These are phyloP conservation scores for Backusella mclennaniae DNA, from an alignment of 192 early-diverging fungal genomes.

Conservation along the genomic window DNA sequence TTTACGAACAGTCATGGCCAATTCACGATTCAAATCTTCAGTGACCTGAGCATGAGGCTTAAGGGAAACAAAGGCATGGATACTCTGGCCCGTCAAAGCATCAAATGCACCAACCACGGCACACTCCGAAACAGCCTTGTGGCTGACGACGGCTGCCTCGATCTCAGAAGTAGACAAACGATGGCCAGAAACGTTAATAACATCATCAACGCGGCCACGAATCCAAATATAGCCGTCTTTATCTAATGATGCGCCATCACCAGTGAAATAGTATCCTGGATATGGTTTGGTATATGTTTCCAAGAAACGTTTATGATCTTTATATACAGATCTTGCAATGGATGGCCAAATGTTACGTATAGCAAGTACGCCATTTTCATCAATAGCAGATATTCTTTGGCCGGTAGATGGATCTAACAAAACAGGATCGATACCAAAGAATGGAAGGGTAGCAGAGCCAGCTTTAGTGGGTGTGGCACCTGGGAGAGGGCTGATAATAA, in stretches of 20 bases:
- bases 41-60: constrained; percentile 56
- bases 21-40: constrained; percentile 47
- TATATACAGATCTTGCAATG: constrained; percentile 86
- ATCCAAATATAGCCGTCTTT: constrained; percentile 96
- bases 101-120: constrained; percentile 87
- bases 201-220: constrained; percentile 82
- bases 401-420: constrained; percentile 90
- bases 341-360: constrained; percentile 86
- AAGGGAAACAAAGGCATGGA: constrained; percentile 80
- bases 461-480: constrained; percentile 87
- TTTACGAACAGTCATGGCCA: constrained; percentile 73
- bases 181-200: constrained; percentile 94
- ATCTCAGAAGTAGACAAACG: constrained; percentile 90
- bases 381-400: constrained; percentile 72
- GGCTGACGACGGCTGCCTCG: constrained; percentile 82
- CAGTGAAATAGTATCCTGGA: constrained; percentile 91
- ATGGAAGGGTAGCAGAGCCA: constrained; percentile 91
- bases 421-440: constrained; percentile 91
- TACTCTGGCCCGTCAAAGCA: constrained; percentile 85
- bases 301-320: constrained; percentile 86
- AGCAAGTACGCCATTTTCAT: constrained; percentile 88
- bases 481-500: constrained; percentile 87
- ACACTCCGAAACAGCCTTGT: constrained; percentile 79
- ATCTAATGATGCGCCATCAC: constrained; percentile 88
- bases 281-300: constrained; percentile 91